Evolutionary conservation across 1,284 basidiomycete species (phyloP).

Genomic region (Fomitopsis palustris): DNA sequence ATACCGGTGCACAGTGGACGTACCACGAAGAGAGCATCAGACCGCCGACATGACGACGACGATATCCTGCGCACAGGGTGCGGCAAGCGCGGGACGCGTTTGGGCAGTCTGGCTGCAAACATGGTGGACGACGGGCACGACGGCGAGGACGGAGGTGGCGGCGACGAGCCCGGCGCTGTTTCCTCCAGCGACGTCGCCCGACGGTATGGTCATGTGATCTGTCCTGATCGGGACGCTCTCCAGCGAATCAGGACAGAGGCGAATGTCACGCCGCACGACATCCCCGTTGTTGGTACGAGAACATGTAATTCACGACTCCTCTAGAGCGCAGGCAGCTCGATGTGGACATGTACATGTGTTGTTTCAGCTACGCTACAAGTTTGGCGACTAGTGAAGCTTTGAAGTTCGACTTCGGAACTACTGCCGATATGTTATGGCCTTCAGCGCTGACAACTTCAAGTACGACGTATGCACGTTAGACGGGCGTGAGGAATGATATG

Average conservation of each 20-base stretch:
- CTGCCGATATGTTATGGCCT: too few relatives aligned
- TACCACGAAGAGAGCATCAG: constrained; percentile 56
- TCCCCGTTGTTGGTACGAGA: not conserved
- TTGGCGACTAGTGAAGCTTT: too few relatives aligned
- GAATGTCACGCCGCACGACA: not conserved
- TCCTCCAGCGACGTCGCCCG: not conserved
- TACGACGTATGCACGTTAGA: too few relatives aligned
- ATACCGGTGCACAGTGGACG: constrained; percentile 23
- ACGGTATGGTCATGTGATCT: not conserved
- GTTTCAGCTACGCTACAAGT: too few relatives aligned
- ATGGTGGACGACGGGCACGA: constrained; percentile 12
- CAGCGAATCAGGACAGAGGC: not conserved
- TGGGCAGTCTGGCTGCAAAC: constrained; percentile 23
- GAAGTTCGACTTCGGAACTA: too few relatives aligned
- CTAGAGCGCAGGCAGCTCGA: too few relatives aligned
- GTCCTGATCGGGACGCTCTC: not conserved
- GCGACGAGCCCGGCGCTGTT: not conserved
- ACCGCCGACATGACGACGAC: constrained; percentile 35
- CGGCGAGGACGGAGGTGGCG: constrained; percentile 2
- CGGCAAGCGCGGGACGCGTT: constrained; percentile 16
- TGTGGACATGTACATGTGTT: too few relatives aligned
- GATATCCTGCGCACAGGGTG: constrained; percentile 30
- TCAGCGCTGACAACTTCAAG: too few relatives aligned
- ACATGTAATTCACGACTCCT: too few relatives aligned
- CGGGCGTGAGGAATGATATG: too few relatives aligned